phyloP scores from a whole-genome alignment of 306 rosid genomes.

The Malus sieversii region DNA sequence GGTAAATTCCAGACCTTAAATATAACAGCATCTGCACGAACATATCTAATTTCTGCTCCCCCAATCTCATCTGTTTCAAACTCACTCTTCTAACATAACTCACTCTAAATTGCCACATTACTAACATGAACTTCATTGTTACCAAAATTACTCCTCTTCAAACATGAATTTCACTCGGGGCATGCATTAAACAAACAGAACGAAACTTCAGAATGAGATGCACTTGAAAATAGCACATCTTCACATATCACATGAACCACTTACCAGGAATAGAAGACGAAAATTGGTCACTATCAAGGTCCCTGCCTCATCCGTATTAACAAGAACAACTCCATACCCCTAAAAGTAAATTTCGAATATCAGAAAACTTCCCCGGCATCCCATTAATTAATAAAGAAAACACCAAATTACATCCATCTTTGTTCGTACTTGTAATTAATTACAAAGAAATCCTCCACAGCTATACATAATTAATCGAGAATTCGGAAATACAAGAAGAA shows the following conservation, averaged over 20 bases:
- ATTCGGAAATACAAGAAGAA: not conserved
- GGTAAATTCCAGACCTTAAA: not conserved
- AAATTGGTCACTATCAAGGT: conserved; percentile 78
- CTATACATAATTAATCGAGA: not conserved
- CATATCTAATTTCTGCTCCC: not conserved
- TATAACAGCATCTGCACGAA: not conserved
- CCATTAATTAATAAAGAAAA: not conserved
- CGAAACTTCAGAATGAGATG: not conserved
- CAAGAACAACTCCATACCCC: conserved; percentile 96
- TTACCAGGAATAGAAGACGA: conserved; percentile 87
- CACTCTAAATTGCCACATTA: not conserved
- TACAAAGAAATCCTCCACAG: not conserved
- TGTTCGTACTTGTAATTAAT: not conserved
- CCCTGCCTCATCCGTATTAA: conserved; percentile 88
- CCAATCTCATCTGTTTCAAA: not conserved
- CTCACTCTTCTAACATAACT: not conserved
- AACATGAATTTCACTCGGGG: not conserved
- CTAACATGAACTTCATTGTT: not conserved
- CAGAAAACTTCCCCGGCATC: conserved; percentile 7
- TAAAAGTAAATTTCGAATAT: conserved; percentile 28
- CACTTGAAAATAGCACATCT: not conserved
- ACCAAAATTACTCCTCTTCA: not conserved
- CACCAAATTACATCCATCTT: not conserved
- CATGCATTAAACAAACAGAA: not conserved
- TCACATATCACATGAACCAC: conserved; percentile 22